Evolutionary conservation across 768 basidiomycete genomes (phyloP), one percentile per base, ranked within the genome.

Genomic region (Lentinula sp.): DNA sequence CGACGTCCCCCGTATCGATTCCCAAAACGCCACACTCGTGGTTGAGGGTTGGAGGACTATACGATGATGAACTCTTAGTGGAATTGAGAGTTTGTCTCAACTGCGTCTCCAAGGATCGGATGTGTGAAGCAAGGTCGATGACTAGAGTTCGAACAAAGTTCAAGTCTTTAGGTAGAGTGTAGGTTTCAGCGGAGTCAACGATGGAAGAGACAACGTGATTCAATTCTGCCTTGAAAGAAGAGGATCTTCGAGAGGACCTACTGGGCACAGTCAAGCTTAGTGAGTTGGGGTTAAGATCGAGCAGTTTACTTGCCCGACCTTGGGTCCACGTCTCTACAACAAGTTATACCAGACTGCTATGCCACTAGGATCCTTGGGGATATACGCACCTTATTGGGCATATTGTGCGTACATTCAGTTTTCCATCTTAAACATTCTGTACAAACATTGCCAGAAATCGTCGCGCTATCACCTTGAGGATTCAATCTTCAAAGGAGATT

Each of bases 401-500:
- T 20, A 16, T 52, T 28, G 41, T 60, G 50, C 16, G 59, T 60
- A 15, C 59, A 60, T 33, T 50, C 36, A 9, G 49, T 43, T 68
- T 71, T 70, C 75, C 71, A 35, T 73, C 74, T 15, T 68, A 71
- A 61, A 61, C 79, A 80, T 61, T 79, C 80, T 1, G 78, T 74
- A 62, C 79, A 80, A 49, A 66, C 62, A 41, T 74, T 74, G 0
- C 69, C 69, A 4, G 73, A 71, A 71, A 74, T 75, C 56, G 74
- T 78, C 37, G 77, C 76, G 63, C 81, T 82, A 57, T 83, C 76
- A 48, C 76, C 76, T 77, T 59, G 57, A 35, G 12, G 28, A 18
- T 13, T 59, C 46, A 63, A 57, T 61, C 4, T 54, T 45, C 57
- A 35, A 50, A 4, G 16, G 5, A 20, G 28, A 48, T 6, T 53